These are phyloP conservation scores for Nephelium lappaceum DNA, from an alignment of 345 rosid species.

Conservation along the genomic window DNA sequence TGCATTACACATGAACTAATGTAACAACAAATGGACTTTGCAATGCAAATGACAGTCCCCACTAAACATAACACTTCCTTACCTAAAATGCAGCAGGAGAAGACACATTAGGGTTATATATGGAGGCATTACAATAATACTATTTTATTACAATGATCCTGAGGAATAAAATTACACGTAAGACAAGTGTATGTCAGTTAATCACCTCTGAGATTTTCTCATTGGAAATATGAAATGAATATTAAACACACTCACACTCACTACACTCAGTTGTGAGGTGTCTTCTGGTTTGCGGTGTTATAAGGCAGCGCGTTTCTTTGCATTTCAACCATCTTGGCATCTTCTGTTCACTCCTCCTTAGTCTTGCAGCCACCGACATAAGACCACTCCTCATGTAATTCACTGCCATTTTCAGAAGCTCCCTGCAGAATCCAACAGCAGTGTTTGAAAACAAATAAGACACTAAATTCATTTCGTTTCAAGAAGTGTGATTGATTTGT, in stretches of 20 bases:
- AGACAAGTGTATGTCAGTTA: not conserved
- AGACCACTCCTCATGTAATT: conserved; percentile 63
- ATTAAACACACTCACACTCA: conserved; percentile 59
- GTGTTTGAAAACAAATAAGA: not conserved
- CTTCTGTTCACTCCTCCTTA: conserved; percentile 54
- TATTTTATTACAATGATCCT: not conserved
- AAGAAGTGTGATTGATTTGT: not conserved
- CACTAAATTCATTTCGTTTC: not conserved
- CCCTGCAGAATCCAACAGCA: conserved; percentile 43
- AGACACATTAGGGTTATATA: not conserved
- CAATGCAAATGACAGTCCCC: not conserved
- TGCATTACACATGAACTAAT: not conserved
- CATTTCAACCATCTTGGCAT: conserved; percentile 57
- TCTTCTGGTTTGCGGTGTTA: conserved; percentile 61
- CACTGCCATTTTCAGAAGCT: conserved; percentile 45
- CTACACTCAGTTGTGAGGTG: conserved; percentile 45
- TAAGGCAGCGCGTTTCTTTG: conserved; percentile 64
- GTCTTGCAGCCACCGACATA: conserved; percentile 52
- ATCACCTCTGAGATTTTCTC: not conserved
- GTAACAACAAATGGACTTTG: not conserved
- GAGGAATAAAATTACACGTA: not conserved
- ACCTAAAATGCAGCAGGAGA: not conserved
- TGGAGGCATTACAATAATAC: not conserved
- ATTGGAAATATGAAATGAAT: not conserved
- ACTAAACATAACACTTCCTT: not conserved